Base-by-base conservation (phyloP, 768 basidiomycete species). In the Krasilnikovozyma curviuscula region DNA sequence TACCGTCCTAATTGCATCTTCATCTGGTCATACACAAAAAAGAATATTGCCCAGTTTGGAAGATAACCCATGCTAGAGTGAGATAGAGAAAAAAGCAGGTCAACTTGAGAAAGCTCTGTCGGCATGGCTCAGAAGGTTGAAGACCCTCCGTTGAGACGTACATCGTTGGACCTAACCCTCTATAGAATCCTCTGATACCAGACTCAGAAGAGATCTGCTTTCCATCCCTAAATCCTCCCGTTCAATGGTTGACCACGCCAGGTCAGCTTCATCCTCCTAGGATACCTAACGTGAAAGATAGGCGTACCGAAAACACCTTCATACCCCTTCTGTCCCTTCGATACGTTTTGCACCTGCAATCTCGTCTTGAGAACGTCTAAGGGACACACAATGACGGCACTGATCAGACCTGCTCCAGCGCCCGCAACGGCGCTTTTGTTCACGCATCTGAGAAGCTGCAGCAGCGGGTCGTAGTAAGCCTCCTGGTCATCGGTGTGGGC, bases 11-110 rank as follows among this genome's bases (percentile, higher is more conserved):
- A 81, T 39, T 70, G 67, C 12, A 73, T 73, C 70, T 95, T 95
- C 66, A 93, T 81, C 50, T 81, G 77, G 67, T 97, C 91, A 67
- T 95, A 95, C 25, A 95, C 85, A 18, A 86, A 78, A 64, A 95
- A 95, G 65, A 95, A 95, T 56, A 95, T 95, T 24, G 86, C 91
- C 91, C 88, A 95, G 3, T 89, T 97, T 21, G 91, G 91, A 34
- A 95, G 75, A 67, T 97, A 97, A 14, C 91, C 91, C 13, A 89
- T 72, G n/a, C n/a, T n/a, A n/a, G n/a, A n/a, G n/a, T n/a, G n/a
- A n/a, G n/a, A n/a, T n/a, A n/a, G n/a, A n/a, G n/a, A n/a, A n/a
- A n/a, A n/a, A n/a, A n/a, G n/a, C n/a, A n/a, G n/a, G n/a, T n/a
- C n/a, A n/a, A n/a, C n/a, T n/a, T n/a, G n/a, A n/a, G n/a, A n/a